Base-by-base conservation (phyloP, 106 monocot genomes). In the Acanthochlamys bracteata region DNA sequence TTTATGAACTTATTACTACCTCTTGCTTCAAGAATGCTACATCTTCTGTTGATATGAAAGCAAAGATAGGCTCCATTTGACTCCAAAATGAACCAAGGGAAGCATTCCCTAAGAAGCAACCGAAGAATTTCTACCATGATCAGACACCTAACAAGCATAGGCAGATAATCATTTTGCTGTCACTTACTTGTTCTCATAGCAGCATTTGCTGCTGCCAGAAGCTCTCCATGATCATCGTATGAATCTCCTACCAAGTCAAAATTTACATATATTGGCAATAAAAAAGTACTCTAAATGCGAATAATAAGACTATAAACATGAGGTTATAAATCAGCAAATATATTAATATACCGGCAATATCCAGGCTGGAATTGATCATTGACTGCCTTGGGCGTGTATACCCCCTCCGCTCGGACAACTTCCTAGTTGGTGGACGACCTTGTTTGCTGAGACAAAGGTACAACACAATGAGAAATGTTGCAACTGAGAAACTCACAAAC, bases 181-280 rank as follows among this genome's bases (percentile, higher is more conserved):
- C 27, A 43, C 59, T 16, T 79, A 83, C 87, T 69, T 62, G 78
- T 51, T 66, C 69, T 45, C 25, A 80, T 15, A 42, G 80, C 83
- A 77, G 74, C 71, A 71, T 76, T 88, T 63, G 83, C 87, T 64
- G 87, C 83, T 63, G 83, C 77, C 51, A 80, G 63, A 71, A 88
- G 74, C 66, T 80, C 83, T 68, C 80, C 87, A 69, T 69, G 79
- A 22, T 88, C 87, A 80, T 88, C 76, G 55, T 76, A 76, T 33
- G 80, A 66, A 69, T 83, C 71, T 57, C 76, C 87, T 88, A 41
- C 20, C 69, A 79, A 46, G 41, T 20, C 20, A 23, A 16, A 25
- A 13, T 21, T 41, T 8, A 17, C 11, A 12, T 57, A 55, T 41
- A 47, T 39, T 33, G 39, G 19, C 22, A 9, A 43, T 53, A 14